phyloP scores from a whole-genome alignment of 148 eudicot genomes.

The Dysphania ambrosioides region DNA sequence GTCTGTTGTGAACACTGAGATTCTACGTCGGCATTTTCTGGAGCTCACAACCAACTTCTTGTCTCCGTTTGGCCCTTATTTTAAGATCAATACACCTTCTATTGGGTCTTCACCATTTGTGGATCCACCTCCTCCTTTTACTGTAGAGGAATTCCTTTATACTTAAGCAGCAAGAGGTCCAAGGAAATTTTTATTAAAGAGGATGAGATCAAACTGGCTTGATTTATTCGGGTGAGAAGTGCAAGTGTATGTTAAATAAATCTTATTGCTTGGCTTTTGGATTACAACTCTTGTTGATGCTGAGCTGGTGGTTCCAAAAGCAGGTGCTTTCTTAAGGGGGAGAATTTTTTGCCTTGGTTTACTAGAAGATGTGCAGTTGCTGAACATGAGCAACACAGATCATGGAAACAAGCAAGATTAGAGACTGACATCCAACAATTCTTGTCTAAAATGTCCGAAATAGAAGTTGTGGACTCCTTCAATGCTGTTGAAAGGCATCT shows the following conservation, averaged over 20 bases:
- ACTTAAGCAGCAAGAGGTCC: slow-evolving; percentile 90
- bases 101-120: slow-evolving; percentile 85
- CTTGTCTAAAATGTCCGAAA: slow-evolving; percentile 65
- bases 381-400: slow-evolving; percentile 74
- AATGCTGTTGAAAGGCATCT: slow-evolving; percentile 86
- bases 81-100: slow-evolving; percentile 79
- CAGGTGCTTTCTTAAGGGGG: slow-evolving; percentile 84
- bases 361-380: slow-evolving; percentile 75
- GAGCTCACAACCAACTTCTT: slow-evolving; percentile 93
- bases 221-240: slow-evolving; percentile 69
- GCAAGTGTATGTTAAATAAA: not conserved
- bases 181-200: slow-evolving; percentile 85
- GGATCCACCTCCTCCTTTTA: slow-evolving; percentile 75
- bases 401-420: slow-evolving; percentile 88
- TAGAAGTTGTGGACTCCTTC: slow-evolving; percentile 83
- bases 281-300: slow-evolving; percentile 2
- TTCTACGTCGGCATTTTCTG: slow-evolving; percentile 88
- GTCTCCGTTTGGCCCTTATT: slow-evolving; percentile 94
- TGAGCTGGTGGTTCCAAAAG: slow-evolving; percentile 13
- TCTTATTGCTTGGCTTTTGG: not conserved
- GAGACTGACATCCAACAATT: slow-evolving; percentile 63
- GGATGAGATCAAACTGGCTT: slow-evolving; percentile 94
- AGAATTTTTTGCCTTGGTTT: slow-evolving; percentile 89
- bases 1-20: slow-evolving; percentile 98
- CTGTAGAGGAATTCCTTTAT: slow-evolving; percentile 64